Base-by-base conservation (phyloP, 352 stramenopile species). In the Globisporangium okanoganense region DNA sequence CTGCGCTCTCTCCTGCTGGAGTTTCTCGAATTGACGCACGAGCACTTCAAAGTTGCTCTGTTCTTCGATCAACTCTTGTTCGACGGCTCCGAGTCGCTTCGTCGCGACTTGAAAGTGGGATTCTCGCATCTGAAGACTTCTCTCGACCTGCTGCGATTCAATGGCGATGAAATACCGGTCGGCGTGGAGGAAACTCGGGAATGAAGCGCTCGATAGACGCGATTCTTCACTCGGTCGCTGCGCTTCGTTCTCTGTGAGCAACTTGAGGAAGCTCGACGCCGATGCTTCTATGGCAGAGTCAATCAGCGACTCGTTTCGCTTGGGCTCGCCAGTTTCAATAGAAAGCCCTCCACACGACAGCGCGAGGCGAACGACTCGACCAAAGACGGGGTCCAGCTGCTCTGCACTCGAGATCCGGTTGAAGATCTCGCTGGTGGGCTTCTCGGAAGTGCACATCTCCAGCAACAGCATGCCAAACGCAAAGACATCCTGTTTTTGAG, bases 31-130 rank as follows among this genome's bases (percentile, higher is more conserved):
- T 44, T 90, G 81, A 35, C 70, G 63, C 22, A 87, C 80, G 12
- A 92, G 58, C 10, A 90, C 62, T 4, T 76, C 70, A 49, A 90
- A 92, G 57, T 88, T 89, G 24, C 64, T 76, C 44, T 92, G 80
- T 36, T 92, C 83, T 0, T 90, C 79, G 0, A 89, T 43, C 1
- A 93, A 62, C 24, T 93, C 79, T 31, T 73, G 62, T 48, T 91
- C 79, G 6, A 90, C 81, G 1, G 78, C 78, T 29, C 57, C 64
- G 14, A 93, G 75, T 16, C 81, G 69, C 58, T 90, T 87, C 2
- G 82, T 52, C 36, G 77, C 74, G 1, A 81, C 56, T 48, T 76
- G 56, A 3, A 52, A 70, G 52, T 75, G 69, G 7, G 44, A 53
- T 31, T 73, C 62, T n/a, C 70, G 67, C 27, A 72, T 47, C 25